Evolutionary conservation across 169 alveolate genomes (phyloP), one percentile per base, ranked within the genome.

Genomic region (Babesia microti): DNA sequence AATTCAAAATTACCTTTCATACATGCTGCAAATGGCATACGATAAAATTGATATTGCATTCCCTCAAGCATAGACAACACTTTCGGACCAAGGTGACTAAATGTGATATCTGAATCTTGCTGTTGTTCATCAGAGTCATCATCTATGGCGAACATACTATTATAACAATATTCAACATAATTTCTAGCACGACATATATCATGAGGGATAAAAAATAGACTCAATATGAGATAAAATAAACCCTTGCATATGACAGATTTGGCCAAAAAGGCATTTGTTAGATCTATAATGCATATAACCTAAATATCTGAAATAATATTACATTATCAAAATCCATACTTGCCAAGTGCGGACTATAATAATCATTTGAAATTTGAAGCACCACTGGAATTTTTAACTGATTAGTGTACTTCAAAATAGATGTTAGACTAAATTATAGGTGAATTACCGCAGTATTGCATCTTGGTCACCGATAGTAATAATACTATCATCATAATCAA

Each of bases 161-260:
- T 65, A 22, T 59, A 65, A 36, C 53, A 24, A 29, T 65, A 68
- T 49, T 65, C 76, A 12, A 65, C 76, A 37, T 56, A 56, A 4
- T 44, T 50, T n/a, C 66, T 44, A 11, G 70, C 50, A 42, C 76
- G 35, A n/a, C 52, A 45, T 6, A 56, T 46, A 39, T 65, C 67
- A 45, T 74, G 59, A 1, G 86, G 86, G 7, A 75, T 66, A 47
- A 70, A 69, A 46, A 76, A 76, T 43, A 76, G 41, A 15, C 75
- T 63, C 22, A 71, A 50, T 0, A 76, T 53, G 1, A 76, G 51
- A 32, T 70, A 76, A 33, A 76, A 76, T 9, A 76, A 54, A 0
- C 86, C 86, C 41, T 72, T 65, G 36, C 86, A 76, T 14, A 48
- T 41, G 12, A 76, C 56, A 4, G 80, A 63, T 29, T 53, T 70